phyloP scores from a whole-genome alignment of 305 asterid species.

The Fraxinus velutina region DNA sequence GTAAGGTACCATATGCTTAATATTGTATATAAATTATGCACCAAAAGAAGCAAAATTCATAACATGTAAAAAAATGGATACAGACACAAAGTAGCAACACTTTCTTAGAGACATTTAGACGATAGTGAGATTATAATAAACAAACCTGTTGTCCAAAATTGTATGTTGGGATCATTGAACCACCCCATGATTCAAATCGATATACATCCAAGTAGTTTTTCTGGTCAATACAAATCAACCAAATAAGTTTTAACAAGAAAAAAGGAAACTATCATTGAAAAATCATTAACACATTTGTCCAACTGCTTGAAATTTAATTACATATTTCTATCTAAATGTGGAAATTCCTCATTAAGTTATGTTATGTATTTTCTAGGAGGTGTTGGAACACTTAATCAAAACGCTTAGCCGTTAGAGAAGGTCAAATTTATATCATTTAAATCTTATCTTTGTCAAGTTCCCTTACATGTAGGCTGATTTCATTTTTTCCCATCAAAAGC shows the following conservation, averaged over 20 bases:
- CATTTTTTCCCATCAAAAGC: not conserved
- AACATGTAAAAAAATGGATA: slow-evolving; percentile 5
- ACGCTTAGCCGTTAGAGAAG: not conserved
- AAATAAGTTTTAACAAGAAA: slow-evolving; percentile 18
- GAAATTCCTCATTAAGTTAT: not conserved
- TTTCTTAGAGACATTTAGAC: slow-evolving; percentile 6
- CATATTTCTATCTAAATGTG: not conserved
- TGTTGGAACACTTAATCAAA: not conserved
- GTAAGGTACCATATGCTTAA: not conserved
- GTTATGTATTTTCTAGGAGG: not conserved
- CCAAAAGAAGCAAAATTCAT: not conserved
- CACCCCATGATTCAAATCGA: slow-evolving; percentile 92
- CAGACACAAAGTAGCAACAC: slow-evolving; percentile 4
- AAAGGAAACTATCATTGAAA: slow-evolving; percentile 9
- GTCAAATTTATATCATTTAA: not conserved
- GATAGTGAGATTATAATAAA: slow-evolving; percentile 17
- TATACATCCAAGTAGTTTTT: slow-evolving; percentile 95
- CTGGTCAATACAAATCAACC: slow-evolving; percentile 42
- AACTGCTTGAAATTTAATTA: not conserved
- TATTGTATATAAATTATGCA: not conserved
- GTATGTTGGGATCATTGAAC: slow-evolving; percentile 81
- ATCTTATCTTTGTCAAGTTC: not conserved
- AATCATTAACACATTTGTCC: not conserved
- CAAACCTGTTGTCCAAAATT: slow-evolving; percentile 74
- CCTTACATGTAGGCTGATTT: not conserved